Conservation (phyloP, 2,329 filamentous ascomycete species). For the Xylaria sp. region DNA sequence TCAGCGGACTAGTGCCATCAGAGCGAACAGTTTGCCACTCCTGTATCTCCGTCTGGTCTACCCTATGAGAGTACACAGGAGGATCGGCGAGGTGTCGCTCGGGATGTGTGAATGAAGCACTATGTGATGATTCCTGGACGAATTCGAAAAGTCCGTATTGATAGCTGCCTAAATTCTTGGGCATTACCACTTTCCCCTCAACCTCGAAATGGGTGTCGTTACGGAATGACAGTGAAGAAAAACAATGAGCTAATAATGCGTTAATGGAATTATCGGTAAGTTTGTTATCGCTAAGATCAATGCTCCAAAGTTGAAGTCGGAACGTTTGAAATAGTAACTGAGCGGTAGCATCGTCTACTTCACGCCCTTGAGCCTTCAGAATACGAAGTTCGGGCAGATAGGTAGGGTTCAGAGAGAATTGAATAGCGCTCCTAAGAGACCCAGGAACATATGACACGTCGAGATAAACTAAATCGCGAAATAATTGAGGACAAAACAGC, state of each 20-base stretch:
- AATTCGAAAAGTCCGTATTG: constrained; percentile 56
- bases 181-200: constrained; percentile 57
- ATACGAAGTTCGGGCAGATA: constrained; percentile 61
- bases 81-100: constrained; percentile 61
- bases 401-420: constrained; percentile 47
- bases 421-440: constrained; percentile 53
- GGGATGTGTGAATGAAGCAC: constrained; percentile 56
- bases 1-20: constrained; percentile 48
- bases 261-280: constrained; percentile 59
- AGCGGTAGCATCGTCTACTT: constrained; percentile 56
- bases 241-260: constrained; percentile 48
- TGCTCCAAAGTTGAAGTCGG: constrained; percentile 61
- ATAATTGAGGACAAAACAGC: constrained; percentile 53
- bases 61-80: constrained; percentile 53
- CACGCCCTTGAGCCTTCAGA: constrained; percentile 60
- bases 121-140: constrained; percentile 60
- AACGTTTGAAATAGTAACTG: constrained; percentile 51
- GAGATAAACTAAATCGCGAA: constrained; percentile 60
- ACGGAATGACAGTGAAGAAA: constrained; percentile 49
- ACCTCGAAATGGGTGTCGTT: constrained; percentile 53
- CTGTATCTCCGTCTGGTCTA: constrained; percentile 39
- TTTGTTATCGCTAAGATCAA: constrained; percentile 64
- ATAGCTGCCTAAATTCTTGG: constrained; percentile 45
- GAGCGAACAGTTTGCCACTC: constrained; percentile 50
- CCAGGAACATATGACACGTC: constrained; percentile 63